These are phyloP conservation scores for Leccinum laetum DNA, from an alignment of 1,284 basidiomycete species.

Conservation along the genomic window DNA sequence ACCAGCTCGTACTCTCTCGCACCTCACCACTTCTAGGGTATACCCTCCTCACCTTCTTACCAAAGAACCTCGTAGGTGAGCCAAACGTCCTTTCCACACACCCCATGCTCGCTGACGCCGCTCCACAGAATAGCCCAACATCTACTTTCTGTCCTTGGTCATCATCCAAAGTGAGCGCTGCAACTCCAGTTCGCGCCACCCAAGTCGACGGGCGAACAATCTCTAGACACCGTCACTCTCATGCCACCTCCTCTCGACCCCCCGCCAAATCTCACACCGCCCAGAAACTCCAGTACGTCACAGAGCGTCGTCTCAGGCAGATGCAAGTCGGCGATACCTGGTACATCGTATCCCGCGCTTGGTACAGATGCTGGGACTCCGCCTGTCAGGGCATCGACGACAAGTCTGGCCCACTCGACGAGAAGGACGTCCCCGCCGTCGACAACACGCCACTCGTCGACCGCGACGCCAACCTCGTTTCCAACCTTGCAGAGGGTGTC, in stretches of 20 bases:
- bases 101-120: background rate
- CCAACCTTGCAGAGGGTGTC: conserved; percentile 58
- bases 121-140: background rate
- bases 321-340: conserved; percentile 73
- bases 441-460: conserved; percentile 71
- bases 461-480: conserved; percentile 48
- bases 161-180: conserved; percentile 65
- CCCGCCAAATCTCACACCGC: conserved; percentile 31
- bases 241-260: conserved; percentile 23
- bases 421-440: conserved; percentile 70
- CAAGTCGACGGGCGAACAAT: conserved; percentile 45
- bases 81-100: background rate
- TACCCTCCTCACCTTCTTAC: background rate
- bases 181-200: conserved; percentile 22
- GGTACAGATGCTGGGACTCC: conserved; percentile 76
- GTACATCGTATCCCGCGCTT: conserved; percentile 71
- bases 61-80: background rate
- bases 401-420: conserved; percentile 62
- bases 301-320: conserved; percentile 42
- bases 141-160: background rate
- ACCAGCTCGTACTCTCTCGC: background rate
- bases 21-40: background rate
- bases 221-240: conserved; percentile 27
- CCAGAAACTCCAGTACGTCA: conserved; percentile 52
- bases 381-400: conserved; percentile 66